These are phyloP conservation scores for Volvox reticuliferus DNA, from an alignment of 139 green algal genomes.

Conservation along the genomic window DNA sequence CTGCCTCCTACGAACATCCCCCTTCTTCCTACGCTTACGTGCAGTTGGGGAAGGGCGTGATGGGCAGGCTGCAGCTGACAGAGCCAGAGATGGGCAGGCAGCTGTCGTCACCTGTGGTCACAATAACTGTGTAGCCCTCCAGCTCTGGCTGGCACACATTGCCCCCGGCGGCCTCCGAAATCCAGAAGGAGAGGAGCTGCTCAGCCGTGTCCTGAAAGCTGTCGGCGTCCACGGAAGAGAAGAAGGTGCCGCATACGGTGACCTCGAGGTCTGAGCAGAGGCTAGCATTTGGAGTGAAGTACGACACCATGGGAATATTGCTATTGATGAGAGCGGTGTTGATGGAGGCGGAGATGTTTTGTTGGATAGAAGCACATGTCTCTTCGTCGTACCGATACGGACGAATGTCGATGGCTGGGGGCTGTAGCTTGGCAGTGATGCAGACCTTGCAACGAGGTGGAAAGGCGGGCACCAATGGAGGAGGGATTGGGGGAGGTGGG, in stretches of 20 bases:
- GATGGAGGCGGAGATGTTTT: background rate
- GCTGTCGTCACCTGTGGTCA: background rate
- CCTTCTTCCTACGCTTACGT: too few species aligned
- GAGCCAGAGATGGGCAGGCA: too few species aligned
- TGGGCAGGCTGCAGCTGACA: too few species aligned
- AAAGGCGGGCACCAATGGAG: too few species aligned
- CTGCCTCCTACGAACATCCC: too few species aligned
- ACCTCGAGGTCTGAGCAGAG: background rate
- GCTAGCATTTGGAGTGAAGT: background rate
- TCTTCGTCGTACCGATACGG: background rate
- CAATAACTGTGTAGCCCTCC: background rate
- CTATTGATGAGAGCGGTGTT: background rate
- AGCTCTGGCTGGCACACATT: background rate
- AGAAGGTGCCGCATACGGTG: background rate
- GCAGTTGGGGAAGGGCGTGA: too few species aligned
- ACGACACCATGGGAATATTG: slow-evolving; percentile 7
- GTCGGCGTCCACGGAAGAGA: background rate
- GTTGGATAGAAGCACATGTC: background rate
- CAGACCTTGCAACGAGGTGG: background rate
- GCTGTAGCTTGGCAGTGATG: background rate
- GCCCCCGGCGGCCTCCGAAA: background rate
- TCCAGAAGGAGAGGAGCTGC: background rate
- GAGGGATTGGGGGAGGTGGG: too few species aligned
- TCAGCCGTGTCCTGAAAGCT: background rate
- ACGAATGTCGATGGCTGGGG: background rate